phyloP scores from a whole-genome alignment of 177 flowering plant genomes.

The Vitis hybrid region DNA sequence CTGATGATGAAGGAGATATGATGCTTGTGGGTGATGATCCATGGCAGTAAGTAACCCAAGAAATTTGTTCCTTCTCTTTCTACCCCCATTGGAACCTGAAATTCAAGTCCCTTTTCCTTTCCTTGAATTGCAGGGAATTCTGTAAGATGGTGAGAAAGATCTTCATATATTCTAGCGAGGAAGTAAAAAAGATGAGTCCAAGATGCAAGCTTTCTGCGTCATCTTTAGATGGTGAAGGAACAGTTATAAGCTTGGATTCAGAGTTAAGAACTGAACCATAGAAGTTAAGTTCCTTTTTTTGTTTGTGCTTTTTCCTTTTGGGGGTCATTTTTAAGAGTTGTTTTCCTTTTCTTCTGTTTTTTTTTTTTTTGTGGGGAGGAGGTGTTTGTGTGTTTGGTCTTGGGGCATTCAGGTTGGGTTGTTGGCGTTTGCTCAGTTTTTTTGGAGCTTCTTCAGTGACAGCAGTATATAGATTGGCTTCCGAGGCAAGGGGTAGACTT shows the following conservation, averaged over 20 bases:
- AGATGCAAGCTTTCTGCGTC: slow-evolving; percentile 36
- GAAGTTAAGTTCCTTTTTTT: slow-evolving; percentile 2
- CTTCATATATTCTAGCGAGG: slow-evolving; percentile 63
- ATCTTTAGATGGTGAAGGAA: slow-evolving; percentile 42
- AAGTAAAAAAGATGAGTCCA: slow-evolving; percentile 67
- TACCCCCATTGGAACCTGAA: neutral
- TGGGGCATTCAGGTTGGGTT: neutral
- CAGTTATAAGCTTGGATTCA: slow-evolving; percentile 41
- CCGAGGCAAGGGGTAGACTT: neutral
- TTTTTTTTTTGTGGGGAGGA: neutral
- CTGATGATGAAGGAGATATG: slow-evolving; percentile 82
- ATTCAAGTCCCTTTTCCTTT: neutral
- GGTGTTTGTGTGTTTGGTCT: neutral
- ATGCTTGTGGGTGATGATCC: slow-evolving; percentile 91
- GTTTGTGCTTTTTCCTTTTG: neutral
- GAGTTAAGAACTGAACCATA: slow-evolving; percentile 31
- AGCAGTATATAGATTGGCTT: neutral
- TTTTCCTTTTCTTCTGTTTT: neutral
- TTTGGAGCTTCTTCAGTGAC: slow-evolving; percentile 6
- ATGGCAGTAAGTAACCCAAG: slow-evolving; percentile 57
- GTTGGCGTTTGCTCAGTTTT: slow-evolving; percentile 6
- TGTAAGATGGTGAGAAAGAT: slow-evolving; percentile 76
- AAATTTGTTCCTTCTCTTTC: neutral
- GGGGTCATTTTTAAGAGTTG: neutral
- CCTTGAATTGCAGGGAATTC: slow-evolving; percentile 63